These are phyloP conservation scores for Thamnidium elegans DNA, from an alignment of 192 early-diverging fungal genomes.

Conservation along the genomic window DNA sequence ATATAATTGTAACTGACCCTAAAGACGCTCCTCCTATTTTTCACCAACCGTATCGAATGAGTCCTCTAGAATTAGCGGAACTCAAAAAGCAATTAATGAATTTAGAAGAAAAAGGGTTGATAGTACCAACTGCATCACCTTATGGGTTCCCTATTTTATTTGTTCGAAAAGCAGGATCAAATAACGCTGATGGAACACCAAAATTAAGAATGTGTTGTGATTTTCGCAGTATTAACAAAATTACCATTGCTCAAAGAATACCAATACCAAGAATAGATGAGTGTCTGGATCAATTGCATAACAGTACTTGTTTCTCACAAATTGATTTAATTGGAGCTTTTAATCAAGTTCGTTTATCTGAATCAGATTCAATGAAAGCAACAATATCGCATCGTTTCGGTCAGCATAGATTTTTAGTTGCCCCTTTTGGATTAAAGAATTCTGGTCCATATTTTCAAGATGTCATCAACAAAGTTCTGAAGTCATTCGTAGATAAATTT, in stretches of 20 bases:
- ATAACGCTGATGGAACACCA: not conserved
- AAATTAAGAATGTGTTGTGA: slow-evolving; percentile 44
- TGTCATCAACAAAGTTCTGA: slow-evolving; percentile 13
- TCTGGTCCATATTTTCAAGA: slow-evolving; percentile 23
- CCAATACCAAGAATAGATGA: not conserved
- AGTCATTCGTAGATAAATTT: slow-evolving; percentile 9
- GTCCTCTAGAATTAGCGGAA: slow-evolving; percentile 4
- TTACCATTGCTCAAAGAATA: slow-evolving; percentile 39
- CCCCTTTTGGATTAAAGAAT: slow-evolving; percentile 37
- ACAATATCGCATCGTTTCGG: slow-evolving; percentile 27
- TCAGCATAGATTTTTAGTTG: slow-evolving; percentile 18
- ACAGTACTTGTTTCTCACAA: slow-evolving; percentile 35
- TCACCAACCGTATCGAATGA: slow-evolving; percentile 24
- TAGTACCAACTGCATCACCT: slow-evolving; percentile 34
- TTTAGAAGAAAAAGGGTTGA: slow-evolving; percentile 27
- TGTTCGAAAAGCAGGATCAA: slow-evolving; percentile 48
- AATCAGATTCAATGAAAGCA: slow-evolving; percentile 38
- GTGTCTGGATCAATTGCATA: not conserved
- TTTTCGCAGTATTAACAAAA: slow-evolving; percentile 49
- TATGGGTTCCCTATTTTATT: slow-evolving; percentile 42
- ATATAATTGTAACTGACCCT: not conserved
- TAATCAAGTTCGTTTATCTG: slow-evolving; percentile 38
- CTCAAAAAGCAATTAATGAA: slow-evolving; percentile 15
- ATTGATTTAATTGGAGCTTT: slow-evolving; percentile 46
- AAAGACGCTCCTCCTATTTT: not conserved